Evolutionary conservation across 139 green algal genomes (phyloP), one percentile per base, ranked within the genome.

Genomic region (Monoraphidium neglectum): DNA sequence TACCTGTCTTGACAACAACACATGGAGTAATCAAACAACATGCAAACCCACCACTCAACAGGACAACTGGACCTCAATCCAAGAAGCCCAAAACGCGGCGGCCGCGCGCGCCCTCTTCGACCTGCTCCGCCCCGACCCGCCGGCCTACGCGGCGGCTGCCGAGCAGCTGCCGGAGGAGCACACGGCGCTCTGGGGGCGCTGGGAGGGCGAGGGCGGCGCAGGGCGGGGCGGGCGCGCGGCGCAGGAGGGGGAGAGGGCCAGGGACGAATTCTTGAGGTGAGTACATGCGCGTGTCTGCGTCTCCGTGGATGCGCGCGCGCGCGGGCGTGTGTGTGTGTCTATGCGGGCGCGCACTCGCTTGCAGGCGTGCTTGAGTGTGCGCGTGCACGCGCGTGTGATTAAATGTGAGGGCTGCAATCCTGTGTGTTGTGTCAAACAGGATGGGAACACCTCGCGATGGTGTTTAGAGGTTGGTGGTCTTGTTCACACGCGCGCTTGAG

Each of bases 81-180:
- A 90, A 72, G 93, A 97, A 5, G 94, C 93, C 0, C 93, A 98
- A 82, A 92, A 98, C 67, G 94, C 87, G 4, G 95, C 81, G 5
- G 91, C 95, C 26, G 86, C 90, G 0, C 71, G 82, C 8, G 94
- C 92, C 0, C 80, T 95, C 43, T 91, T 82, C 65, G 77, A 86
- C 28, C 57, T 95, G 38, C 73, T 87, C 10, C 24, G 26, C 24
- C 12, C 10, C 24, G 56, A 21, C 56, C 56, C 56, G 56, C 24
- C 56, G 56, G 26, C 26, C 56, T 51, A 51, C 46, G 74, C 64
- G 69, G 51, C 64, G 68, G 71, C 73, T 0, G 46, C 65, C 21
- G 70, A 77, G 47, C 76, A 78, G 70, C 65, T 77, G 38, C 43
- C 43, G 43, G 43, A 8, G 43, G 8, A 8, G 81, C 72, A 23